Percentiles rank a stretch among this genome's conserved stretches.
Conservation (phyloP, 768 basidiomycete genomes). For the Lactarius sanguifluus region DNA sequence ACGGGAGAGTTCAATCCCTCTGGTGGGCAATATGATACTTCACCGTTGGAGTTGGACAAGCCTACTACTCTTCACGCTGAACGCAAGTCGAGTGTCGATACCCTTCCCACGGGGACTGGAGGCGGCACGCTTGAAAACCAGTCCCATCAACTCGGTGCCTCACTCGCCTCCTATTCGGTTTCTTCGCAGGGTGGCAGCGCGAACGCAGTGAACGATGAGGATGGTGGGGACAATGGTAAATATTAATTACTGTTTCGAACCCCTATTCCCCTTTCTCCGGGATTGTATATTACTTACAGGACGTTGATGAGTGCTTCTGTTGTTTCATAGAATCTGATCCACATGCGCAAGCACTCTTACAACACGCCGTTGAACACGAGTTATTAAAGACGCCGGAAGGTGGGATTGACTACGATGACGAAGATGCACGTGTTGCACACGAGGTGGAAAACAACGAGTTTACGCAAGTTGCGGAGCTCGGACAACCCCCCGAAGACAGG, state of each 20-base stretch:
- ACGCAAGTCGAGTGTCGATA: neutral
- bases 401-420: slow-evolving; percentile 17
- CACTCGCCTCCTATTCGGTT: slow-evolving; percentile 8
- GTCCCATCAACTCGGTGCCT: slow-evolving; percentile 20
- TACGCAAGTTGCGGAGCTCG: slow-evolving; percentile 2
- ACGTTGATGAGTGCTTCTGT: slow-evolving; percentile 28
- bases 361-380: slow-evolving; percentile 13
- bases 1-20: slow-evolving; percentile 65
- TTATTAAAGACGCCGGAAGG: neutral
- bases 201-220: slow-evolving; percentile 28
- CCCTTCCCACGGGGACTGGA: slow-evolving; percentile 1
- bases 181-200: slow-evolving; percentile 25
- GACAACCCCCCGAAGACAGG: neutral
- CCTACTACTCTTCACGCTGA: slow-evolving; percentile 13
- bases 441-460: slow-evolving; percentile 15
- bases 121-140: slow-evolving; percentile 29
- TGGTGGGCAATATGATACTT: slow-evolving; percentile 33
- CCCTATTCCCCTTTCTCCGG: slow-evolving; percentile 29
- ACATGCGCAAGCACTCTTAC: slow-evolving; percentile 19
- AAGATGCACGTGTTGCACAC: slow-evolving; percentile 24
- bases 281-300: slow-evolving; percentile 25
- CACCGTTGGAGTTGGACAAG: slow-evolving; percentile 26
- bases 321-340: slow-evolving; percentile 28
- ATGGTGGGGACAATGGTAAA: slow-evolving; percentile 43
- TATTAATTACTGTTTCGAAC: slow-evolving; percentile 37